Base-by-base conservation (phyloP, 1,284 basidiomycete species). In the Phellopilus nigrolimitatus region DNA sequence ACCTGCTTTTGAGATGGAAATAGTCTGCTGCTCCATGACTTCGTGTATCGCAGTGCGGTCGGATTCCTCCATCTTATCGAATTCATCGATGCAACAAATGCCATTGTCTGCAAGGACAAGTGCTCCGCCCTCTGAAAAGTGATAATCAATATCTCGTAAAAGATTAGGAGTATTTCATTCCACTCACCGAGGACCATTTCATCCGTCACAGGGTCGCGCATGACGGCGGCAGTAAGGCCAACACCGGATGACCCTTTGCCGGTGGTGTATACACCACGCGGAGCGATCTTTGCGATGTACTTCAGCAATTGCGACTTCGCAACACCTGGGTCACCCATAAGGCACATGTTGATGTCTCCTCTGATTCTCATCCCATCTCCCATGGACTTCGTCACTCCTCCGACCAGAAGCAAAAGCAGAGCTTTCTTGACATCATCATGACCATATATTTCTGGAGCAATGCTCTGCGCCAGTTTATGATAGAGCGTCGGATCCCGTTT, bases 21-120 rank as follows among this genome's bases (percentile, higher is more conserved):
- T 99, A 1, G 97, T 99, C 70, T 99, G 95, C 66, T 99, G 95
- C 68, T 99, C 95, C 97, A 99, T 99, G 51, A 99, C 97, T 78
- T 99, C 97, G 73, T 99, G 97, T 57, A 99, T 99, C 10, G 97
- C 93, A 0, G 97, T 99, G 56, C 97, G 80, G 68, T 99, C 97
- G 1, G 90, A 70, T 68, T 99, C 97, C 60, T 99, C 97, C 97
- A 99, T 99, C 71, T 99, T 99, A 74, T 99, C 97, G 66, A 99
- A 99, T 66, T 99, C 97, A 64, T 99, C 97, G 60, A 99, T 99
- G 68, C 95, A 99, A 71, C 95, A 97, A 63, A 99, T 99, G 28
- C 97, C 97, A 61, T 99, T 99, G 69, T 99, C 97, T 3, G 97
- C 97, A 22, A 99, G 80, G 1, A 99, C 97, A 36, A 99, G 80